Evolutionary conservation across 352 stramenopile species (phyloP).

Genomic region (Peronospora destructor): DNA sequence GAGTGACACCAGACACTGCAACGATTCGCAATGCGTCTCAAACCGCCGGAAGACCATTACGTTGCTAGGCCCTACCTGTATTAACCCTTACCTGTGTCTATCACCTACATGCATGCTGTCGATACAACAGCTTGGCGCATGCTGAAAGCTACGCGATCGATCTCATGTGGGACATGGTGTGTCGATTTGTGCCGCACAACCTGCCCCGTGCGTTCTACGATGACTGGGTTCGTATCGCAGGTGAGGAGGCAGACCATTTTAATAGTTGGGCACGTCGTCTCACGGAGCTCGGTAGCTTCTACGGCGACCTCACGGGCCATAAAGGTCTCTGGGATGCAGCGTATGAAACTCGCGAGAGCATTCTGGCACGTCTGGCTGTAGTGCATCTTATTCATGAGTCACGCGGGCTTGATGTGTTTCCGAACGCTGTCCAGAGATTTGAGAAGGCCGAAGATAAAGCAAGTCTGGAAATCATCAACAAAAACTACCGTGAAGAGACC

Average conservation of each 20-base stretch:
- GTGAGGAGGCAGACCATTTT: conserved; percentile 50
- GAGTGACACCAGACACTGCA: not conserved
- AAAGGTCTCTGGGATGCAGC: conserved; percentile 50
- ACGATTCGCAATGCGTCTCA: not conserved
- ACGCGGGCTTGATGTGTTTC: conserved; percentile 46
- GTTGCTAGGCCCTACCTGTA: not conserved
- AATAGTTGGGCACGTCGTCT: conserved; percentile 42
- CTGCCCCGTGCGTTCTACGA: conserved; percentile 49
- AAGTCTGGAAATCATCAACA: conserved; percentile 39
- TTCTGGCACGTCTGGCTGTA: conserved; percentile 40
- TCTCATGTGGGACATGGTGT: conserved; percentile 61
- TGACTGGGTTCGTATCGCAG: conserved; percentile 48
- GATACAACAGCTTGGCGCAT: conserved; percentile 30
- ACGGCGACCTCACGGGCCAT: conserved; percentile 43
- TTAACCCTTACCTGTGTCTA: not conserved
- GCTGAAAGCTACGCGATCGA: conserved; percentile 60
- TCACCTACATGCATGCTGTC: not conserved
- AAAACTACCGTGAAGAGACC: conserved; percentile 48
- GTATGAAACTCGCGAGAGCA: conserved; percentile 31
- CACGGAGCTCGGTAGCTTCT: conserved; percentile 38
- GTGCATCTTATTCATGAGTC: conserved; percentile 59
- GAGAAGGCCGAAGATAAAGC: conserved; percentile 36
- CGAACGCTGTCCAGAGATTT: conserved; percentile 41
- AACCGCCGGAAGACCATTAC: not conserved
- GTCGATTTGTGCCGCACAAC: conserved; percentile 39